Base-by-base conservation (phyloP, 306 rosid genomes). In the Cotoneaster glaucophyllus region DNA sequence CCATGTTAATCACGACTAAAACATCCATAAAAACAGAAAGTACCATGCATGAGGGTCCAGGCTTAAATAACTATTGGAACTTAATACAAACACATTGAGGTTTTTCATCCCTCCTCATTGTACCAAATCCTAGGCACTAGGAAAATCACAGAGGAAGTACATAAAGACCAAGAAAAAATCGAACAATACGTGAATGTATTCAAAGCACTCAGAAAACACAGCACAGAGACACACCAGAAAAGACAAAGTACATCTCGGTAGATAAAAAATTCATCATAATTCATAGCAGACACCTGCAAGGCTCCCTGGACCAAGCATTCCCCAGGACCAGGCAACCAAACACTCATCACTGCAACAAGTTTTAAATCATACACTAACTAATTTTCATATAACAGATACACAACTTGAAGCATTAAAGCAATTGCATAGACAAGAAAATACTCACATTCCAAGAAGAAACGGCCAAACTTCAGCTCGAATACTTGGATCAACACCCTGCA, bases 381-480 rank as follows among this genome's bases (percentile, higher is more conserved):
- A 41, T 39, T 3, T 25, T 4, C 28, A 44, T 32, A 59, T 25
- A 48, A 17, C 58, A 15, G 7, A 24, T 31, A 26, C 8, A 8
- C 39, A 19, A 19, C 73, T 39, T 1, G 29, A 29, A 25, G 59
- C n/a, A 56, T 25, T 7, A 64, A 50, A 32, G 22, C 61, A 32
- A 34, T 64, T 12, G 1, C 8, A 11, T 2, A 13, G n/a, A 3
- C 8, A 29, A 9, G 13, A 41, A 67, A 45, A 24, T 43, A 70
- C 80, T 58, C 29, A 77, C 80, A 77, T 70, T 77, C 80, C 80
- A 77, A 77, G 80, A 7, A 77, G 75, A 70, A 77, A 77, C 2
- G 80, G 80, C 80, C 80, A 77, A 63, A 77, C 80, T 77, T 77
- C 80, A 41, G 69, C 69, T 59, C 80, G 67, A 15, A 77, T 28